Base-by-base conservation (phyloP, 495 filamentous ascomycete species). In the Amniculicola lignicola region DNA sequence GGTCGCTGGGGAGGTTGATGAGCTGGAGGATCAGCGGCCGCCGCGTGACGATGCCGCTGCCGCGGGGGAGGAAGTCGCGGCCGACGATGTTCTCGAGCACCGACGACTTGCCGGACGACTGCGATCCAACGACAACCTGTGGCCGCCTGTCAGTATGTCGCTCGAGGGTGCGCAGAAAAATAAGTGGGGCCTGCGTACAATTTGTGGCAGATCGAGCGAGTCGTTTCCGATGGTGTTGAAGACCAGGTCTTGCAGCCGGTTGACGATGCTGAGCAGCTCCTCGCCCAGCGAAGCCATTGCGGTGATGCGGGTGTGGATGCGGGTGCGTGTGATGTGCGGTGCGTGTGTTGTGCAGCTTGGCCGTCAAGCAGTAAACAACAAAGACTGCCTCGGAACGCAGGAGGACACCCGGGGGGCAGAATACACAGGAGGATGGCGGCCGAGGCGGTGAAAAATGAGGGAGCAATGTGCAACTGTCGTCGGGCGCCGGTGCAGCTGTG, bases 201-300 rank as follows among this genome's bases (percentile, higher is more conserved):
- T 99, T 72, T 99, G 93, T 47, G 93, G 93, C 35, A 99, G 73
- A 73, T 99, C 93, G 49, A 99, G 82, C 29, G 91, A 96, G 69
- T 99, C 93, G 74, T 93, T 96, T 68, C 93, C 94, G 69, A 98
- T 98, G 46, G 94, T 98, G 75, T 98, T 97, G 76, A 98, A 97
- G 53, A 98, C 93, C 66, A 99, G 73, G 73, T 99, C 93, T 67
- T 98, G 94, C 57, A 98, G 79, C 75, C 91, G 92, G 75, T 98
- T 97, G 69, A 97, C 93, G 43, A 87, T 91, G 51, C 81, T 80
- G 67, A 98, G 79, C 69, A 98, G 75, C 70, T 96, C 90, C 66
- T 98, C 93, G 64, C 93, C 93, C 48, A 96, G 81, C 54, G 81
- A 75, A 28, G 83, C 79, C 83, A 87, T 87, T 24, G 46, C 40